Conservation (phyloP, 768 basidiomycete genomes). For the Russula olivacea region DNA sequence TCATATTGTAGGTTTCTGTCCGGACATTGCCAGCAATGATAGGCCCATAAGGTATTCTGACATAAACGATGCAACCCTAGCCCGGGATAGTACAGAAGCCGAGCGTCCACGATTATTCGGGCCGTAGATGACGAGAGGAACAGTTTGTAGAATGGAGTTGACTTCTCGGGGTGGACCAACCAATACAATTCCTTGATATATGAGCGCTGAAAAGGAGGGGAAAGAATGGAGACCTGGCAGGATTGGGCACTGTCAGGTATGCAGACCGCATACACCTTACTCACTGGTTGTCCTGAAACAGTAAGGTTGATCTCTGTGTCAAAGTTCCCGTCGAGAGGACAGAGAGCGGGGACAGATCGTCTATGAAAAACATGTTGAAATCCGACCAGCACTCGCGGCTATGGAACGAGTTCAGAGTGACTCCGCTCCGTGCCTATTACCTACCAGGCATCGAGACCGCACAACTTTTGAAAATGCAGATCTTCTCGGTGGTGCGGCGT, state of each 20-base stretch:
- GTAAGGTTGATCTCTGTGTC: slow-evolving; percentile 10
- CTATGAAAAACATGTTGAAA: slow-evolving; percentile 14
- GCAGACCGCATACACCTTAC: slow-evolving; percentile 7
- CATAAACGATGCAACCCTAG: slow-evolving; percentile 5
- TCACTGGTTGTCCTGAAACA: neutral
- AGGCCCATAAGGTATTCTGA: slow-evolving; percentile 2
- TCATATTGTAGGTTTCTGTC: neutral
- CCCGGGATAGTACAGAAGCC: slow-evolving; percentile 1
- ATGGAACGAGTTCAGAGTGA: neutral
- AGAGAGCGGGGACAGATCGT: slow-evolving; percentile 16
- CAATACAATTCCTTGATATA: too few relatives aligned
- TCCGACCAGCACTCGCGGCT: neutral
- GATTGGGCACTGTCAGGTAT: neutral
- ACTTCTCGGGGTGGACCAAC: neutral
- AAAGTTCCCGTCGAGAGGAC: neutral
- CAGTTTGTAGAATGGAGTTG: neutral
- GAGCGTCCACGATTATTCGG: slow-evolving; percentile 3
- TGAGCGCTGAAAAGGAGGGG: slow-evolving; percentile 1
- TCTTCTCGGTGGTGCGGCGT: neutral
- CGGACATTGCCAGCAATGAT: neutral
- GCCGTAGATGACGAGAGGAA: neutral
- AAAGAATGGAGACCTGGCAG: neutral
- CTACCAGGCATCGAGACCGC: neutral
- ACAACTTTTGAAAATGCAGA: neutral
- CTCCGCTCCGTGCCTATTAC: slow-evolving; percentile 11